A percentile compares a stretch with the other conserved stretches of the same genome.
phyloP scores from a whole-genome alignment of 2,329 filamentous ascomycete genomes.

The Pyrenophora graminea region DNA sequence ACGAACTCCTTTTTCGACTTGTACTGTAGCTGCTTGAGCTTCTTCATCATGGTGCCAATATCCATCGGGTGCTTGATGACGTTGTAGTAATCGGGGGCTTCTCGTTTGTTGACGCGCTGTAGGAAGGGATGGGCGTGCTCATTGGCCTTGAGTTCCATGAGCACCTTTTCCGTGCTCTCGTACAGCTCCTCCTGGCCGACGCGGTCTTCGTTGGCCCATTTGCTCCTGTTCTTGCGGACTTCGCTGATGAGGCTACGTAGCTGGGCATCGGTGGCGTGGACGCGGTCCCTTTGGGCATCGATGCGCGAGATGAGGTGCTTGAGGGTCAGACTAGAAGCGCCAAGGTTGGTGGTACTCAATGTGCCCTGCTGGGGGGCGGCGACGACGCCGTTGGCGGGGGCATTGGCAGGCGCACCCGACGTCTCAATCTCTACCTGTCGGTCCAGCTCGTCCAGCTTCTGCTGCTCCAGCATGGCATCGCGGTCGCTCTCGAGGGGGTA shows the following conservation, averaged over 20 bases:
- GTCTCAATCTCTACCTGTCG: constrained; percentile 96
- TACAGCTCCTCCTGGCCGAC: constrained; percentile 98
- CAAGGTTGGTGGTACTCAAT: constrained; percentile 89
- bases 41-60: constrained; percentile 96
- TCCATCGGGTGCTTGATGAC: constrained; percentile 98
- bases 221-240: constrained; percentile 95
- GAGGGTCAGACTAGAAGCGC: constrained; percentile 90
- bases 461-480: constrained; percentile 96
- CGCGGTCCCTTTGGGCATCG: constrained; percentile 87
- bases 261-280: constrained; percentile 90
- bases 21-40: constrained; percentile 71
- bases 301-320: constrained; percentile 97
- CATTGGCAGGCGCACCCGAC: constrained; percentile 61
- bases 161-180: constrained; percentile 92
- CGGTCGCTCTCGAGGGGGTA: constrained; percentile 94
- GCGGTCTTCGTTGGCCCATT: constrained; percentile 98
- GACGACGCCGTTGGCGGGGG: constrained; percentile 56
- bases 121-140: constrained; percentile 97
- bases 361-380: constrained; percentile 75
- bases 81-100: constrained; percentile 92
- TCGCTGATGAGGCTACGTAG: constrained; percentile 93
- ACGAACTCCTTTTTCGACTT: constrained; percentile 87
- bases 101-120: constrained; percentile 92
- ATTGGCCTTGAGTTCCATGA: constrained; percentile 95
- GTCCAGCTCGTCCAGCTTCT: constrained; percentile 94